A percentile compares a stretch with the other conserved stretches of the same genome.
Evolutionary conservation across 2,329 filamentous ascomycete species (phyloP).

Genomic region (Cladorrhinum sp.): DNA sequence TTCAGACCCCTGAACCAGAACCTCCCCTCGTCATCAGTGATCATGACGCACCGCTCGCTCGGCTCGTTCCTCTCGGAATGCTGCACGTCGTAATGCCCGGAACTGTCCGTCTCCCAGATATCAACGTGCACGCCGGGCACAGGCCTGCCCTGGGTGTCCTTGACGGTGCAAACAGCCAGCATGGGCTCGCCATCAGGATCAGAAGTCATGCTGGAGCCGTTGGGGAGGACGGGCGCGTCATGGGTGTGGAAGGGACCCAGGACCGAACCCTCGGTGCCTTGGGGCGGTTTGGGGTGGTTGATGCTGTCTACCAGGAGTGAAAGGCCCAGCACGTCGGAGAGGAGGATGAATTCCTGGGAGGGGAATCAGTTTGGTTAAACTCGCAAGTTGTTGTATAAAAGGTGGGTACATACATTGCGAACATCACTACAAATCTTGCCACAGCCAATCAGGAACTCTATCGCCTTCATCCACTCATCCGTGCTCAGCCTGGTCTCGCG

Average conservation of each 20-base stretch:
- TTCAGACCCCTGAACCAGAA: slow-evolving; percentile 87
- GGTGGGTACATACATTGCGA: slow-evolving; percentile 54
- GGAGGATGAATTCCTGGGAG: slow-evolving; percentile 76
- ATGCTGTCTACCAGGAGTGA: slow-evolving; percentile 79
- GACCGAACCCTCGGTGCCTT: slow-evolving; percentile 73
- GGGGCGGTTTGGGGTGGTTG: slow-evolving; percentile 73
- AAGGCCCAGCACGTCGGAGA: slow-evolving; percentile 75
- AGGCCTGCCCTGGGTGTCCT: slow-evolving; percentile 60
- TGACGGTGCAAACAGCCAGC: slow-evolving; percentile 70
- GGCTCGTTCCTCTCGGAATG: slow-evolving; percentile 61
- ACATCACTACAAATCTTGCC: slow-evolving; percentile 73
- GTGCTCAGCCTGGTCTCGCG: slow-evolving; percentile 73
- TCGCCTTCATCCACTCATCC: slow-evolving; percentile 72
- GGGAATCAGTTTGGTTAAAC: neutral
- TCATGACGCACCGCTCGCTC: slow-evolving; percentile 66
- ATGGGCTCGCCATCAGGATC: slow-evolving; percentile 68
- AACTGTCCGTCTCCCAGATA: slow-evolving; percentile 80
- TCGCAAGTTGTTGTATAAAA: neutral
- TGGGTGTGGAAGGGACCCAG: slow-evolving; percentile 82
- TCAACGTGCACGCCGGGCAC: slow-evolving; percentile 68
- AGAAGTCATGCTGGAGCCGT: slow-evolving; percentile 62
- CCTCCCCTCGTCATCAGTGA: slow-evolving; percentile 64
- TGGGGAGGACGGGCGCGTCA: slow-evolving; percentile 57
- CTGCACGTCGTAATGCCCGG: slow-evolving; percentile 81
- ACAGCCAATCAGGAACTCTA: slow-evolving; percentile 68